Conservation (phyloP, 225 moss, liverwort and hornwort species). For the Sphagnum contortum region DNA sequence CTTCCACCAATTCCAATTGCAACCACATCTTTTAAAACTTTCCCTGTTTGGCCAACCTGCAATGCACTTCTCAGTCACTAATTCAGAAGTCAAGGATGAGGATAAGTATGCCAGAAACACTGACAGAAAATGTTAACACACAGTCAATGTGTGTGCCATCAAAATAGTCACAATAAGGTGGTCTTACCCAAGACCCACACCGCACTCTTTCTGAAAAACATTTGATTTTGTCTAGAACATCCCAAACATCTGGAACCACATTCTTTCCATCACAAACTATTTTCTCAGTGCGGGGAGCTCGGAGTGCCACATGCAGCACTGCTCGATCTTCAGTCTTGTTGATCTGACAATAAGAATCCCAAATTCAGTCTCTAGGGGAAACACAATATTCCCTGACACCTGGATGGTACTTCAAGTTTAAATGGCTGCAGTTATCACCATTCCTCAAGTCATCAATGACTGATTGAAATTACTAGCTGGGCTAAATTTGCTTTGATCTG, state of each 20-base stretch:
- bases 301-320: constrained; percentile 83
- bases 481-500: too few species aligned
- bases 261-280: constrained; percentile 65
- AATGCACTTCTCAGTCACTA: too few species aligned
- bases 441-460: too few species aligned
- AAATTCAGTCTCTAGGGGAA: too few species aligned
- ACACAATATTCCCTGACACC: too few species aligned
- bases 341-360: constrained; percentile 24
- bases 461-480: too few species aligned
- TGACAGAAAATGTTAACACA: too few species aligned
- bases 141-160: too few species aligned
- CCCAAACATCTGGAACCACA: constrained; percentile 90
- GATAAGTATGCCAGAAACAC: too few species aligned
- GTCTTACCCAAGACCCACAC: constrained; percentile 63
- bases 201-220: constrained; percentile 75
- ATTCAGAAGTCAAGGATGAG: too few species aligned
- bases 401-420: too few species aligned
- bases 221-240: constrained; percentile 77
- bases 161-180: neutral
- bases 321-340: constrained; percentile 83
- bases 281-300: constrained; percentile 61
- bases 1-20: constrained; percentile 95
- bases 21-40: constrained; percentile 79
- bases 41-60: constrained; percentile 76
- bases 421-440: too few species aligned